Percentiles rank a stretch among this genome's conserved stretches.
These are phyloP conservation scores for Dothiorella sarmentorum DNA, from an alignment of 2,329 filamentous ascomycete genomes.

Conservation along the genomic window DNA sequence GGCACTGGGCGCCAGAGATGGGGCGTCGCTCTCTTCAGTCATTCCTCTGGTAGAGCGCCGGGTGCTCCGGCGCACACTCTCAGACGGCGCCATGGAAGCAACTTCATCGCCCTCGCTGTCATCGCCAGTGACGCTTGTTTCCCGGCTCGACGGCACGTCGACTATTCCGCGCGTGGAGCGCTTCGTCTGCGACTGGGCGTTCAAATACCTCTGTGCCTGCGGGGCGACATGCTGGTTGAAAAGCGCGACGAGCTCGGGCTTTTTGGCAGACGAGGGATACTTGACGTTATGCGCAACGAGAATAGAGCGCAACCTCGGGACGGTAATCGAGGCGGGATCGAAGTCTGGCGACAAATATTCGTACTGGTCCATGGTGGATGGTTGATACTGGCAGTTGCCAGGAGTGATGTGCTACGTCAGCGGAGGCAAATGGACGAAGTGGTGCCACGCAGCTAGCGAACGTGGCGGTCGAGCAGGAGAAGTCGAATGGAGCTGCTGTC, in stretches of 20 bases:
- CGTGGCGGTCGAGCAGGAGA: background rate
- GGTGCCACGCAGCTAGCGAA: background rate
- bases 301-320: conserved; percentile 85
- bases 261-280: conserved; percentile 89
- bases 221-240: conserved; percentile 77
- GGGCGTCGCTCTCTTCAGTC: conserved; percentile 35
- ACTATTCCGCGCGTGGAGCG: conserved; percentile 83
- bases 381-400: conserved; percentile 1
- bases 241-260: conserved; percentile 78
- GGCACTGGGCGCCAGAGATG: conserved; percentile 27
- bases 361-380: conserved; percentile 32
- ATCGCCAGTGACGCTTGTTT: conserved; percentile 56
- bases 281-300: conserved; percentile 82
- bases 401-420: conserved; percentile 16
- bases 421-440: background rate
- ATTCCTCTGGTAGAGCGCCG: conserved; percentile 41
- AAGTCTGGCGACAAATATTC: conserved; percentile 87
- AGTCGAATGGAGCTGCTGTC: background rate
- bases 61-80: conserved; percentile 24
- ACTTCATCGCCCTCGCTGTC: conserved; percentile 49
- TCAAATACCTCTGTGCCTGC: conserved; percentile 72
- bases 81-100: background rate
- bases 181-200: conserved; percentile 72
- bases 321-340: conserved; percentile 76
- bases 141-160: conserved; percentile 62